Evolutionary conservation across 1,139 yeast species (phyloP), one percentile per base, ranked within the genome.

Genomic region (Scheffersomyces parashehatae): DNA sequence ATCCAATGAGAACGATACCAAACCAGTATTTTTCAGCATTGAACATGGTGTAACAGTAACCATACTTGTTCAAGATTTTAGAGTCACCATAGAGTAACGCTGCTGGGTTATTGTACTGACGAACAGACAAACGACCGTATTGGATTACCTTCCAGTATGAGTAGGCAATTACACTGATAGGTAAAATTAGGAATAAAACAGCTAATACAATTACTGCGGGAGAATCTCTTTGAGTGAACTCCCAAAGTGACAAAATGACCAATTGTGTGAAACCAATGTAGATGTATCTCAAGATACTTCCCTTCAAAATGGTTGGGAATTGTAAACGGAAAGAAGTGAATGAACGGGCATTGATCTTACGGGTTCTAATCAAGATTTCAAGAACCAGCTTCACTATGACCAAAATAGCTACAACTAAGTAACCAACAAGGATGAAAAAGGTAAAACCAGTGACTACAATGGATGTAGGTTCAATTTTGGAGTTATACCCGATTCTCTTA

Each of bases 41-140:
- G 59, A 84, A 85, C 89, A 85, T 85, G n/a, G 93, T 85, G 63
- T 86, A 87, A 55, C 87, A 79, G 63, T 83, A 86, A 0, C 95
- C 95, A 58, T 80, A 86, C 58, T 83, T 83, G 64, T 81, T 75
- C 56, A 86, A 74, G 36, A 86, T 72, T 36, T 68, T 70, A 38
- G 79, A 69, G 53, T 86, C 85, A 51, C 95, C 93, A 57, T 86
- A 87, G 39, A 87, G 68, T 42, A 84, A 63, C 29, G 91, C 91
- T 31, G 95, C 95, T 0, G 95, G 90, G 57, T 86, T 86, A 40
- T 79, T 77, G 58, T 74, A 83, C 41, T 72, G 60, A 37, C 56
- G 52, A 38, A 81, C 66, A 0, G 95, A 86, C 44, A 60, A 61
- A 39, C 62, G 70, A 26, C 89, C 95, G 60, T 79, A 81, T 28